Evolutionary conservation across 1,139 yeast genomes (phyloP).

Genomic region (Debaryomycetaceae sp.): DNA sequence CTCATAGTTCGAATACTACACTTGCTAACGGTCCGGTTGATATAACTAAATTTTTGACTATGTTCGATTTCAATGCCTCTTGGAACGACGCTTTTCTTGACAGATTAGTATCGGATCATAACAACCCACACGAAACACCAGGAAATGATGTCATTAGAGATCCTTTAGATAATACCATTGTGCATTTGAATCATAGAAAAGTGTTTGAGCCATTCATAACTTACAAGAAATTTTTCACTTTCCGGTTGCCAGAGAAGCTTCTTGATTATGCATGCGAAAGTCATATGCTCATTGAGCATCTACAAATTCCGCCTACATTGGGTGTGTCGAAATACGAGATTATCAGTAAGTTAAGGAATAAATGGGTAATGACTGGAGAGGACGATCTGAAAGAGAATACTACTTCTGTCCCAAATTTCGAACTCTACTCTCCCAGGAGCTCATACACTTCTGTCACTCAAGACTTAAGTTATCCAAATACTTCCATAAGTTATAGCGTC

Average conservation of each 20-base stretch:
- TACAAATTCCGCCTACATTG: constrained; percentile 37
- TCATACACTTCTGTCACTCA: constrained; percentile 24
- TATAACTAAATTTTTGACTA: constrained; percentile 31
- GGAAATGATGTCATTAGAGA: constrained; percentile 25
- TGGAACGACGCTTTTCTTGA: constrained; percentile 32
- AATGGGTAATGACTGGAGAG: background rate
- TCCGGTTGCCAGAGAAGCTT: constrained; percentile 37
- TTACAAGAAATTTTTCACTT: constrained; percentile 42
- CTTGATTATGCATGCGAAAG: constrained; percentile 37
- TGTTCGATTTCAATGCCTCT: constrained; percentile 44
- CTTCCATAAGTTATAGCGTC: constrained; percentile 33
- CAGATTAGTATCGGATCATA: constrained; percentile 28
- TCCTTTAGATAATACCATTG: constrained; percentile 25
- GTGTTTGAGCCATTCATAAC: constrained; percentile 24
- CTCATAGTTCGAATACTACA: constrained; percentile 14
- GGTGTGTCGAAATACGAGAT: constrained; percentile 23
- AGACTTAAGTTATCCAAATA: constrained; percentile 31
- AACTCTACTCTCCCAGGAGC: background rate
- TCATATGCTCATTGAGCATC: constrained; percentile 32
- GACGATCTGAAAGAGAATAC: background rate
- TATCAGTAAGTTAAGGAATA: background rate
- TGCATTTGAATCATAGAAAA: constrained; percentile 28
- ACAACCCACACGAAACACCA: constrained; percentile 15
- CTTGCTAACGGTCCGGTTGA: constrained; percentile 13
- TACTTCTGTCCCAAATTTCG: background rate